These are phyloP conservation scores for Suillus weaverae DNA, from an alignment of 768 basidiomycete species.

Conservation along the genomic window DNA sequence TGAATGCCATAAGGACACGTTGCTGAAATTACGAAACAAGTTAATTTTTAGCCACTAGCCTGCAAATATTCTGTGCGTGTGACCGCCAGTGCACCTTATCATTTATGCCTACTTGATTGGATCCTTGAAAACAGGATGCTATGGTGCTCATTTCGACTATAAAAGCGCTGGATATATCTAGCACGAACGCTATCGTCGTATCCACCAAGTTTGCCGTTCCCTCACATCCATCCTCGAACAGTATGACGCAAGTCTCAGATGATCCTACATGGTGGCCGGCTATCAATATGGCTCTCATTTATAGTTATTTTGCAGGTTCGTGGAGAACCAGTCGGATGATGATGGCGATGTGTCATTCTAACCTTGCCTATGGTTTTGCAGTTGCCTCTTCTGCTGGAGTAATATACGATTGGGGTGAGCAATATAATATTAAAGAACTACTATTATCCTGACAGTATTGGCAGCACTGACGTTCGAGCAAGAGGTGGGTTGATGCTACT, in stretches of 20 bases:
- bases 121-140: too few relatives aligned
- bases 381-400: background rate
- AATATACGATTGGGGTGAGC: background rate
- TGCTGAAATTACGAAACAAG: too few relatives aligned
- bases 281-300: background rate
- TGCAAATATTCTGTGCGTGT: too few relatives aligned
- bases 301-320: conserved; percentile 29
- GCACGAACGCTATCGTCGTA: background rate
- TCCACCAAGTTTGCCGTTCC: background rate
- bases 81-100: too few relatives aligned
- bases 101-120: too few relatives aligned
- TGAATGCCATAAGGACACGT: too few relatives aligned
- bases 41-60: too few relatives aligned
- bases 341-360: background rate
- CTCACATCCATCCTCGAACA: background rate
- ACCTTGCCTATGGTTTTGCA: background rate
- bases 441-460: background rate
- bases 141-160: background rate
- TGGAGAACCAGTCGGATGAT: background rate
- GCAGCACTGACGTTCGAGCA: background rate
- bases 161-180: too few relatives aligned
- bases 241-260: conserved; percentile 32
- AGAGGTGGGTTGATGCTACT: background rate
- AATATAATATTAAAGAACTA: background rate
- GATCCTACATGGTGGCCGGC: background rate